Evolutionary conservation across 192 early-diverging fungal species (phyloP).

Genomic region (Gaertneriomyces semiglobifer): DNA sequence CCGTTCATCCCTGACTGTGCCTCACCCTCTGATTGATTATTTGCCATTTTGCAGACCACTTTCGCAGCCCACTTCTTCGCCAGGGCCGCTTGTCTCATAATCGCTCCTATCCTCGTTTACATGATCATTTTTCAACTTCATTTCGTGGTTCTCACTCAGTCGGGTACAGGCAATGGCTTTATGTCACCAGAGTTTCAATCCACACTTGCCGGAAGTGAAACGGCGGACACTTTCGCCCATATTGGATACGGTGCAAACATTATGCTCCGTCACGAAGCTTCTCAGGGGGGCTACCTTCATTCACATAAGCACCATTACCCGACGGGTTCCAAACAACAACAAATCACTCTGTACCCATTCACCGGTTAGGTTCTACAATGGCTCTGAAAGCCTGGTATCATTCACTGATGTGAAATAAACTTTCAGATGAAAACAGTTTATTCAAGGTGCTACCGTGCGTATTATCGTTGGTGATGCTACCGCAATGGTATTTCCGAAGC

Average conservation of each 20-base stretch:
- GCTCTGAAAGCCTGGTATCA: background rate
- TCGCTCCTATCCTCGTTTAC: conserved; percentile 48
- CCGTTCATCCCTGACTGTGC: background rate
- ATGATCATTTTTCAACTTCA: conserved; percentile 43
- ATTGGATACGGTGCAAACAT: conserved; percentile 63
- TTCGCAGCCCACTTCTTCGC: conserved; percentile 47
- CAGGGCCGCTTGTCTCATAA: conserved; percentile 46
- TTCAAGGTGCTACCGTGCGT: conserved; percentile 57
- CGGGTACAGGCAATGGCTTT: conserved; percentile 41
- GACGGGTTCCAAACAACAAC: conserved; percentile 73
- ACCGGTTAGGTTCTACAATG: conserved; percentile 20
- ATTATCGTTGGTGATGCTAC: background rate
- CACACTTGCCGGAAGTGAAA: conserved; percentile 42
- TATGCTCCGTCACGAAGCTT: conserved; percentile 64
- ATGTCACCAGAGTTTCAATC: conserved; percentile 58
- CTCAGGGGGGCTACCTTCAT: conserved; percentile 74
- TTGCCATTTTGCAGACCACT: background rate
- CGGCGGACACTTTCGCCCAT: conserved; percentile 46
- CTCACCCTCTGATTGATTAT: conserved; percentile 8
- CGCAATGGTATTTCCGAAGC: background rate
- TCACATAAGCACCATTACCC: conserved; percentile 66
- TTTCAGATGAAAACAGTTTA: conserved; percentile 70
- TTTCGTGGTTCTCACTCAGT: conserved; percentile 43
- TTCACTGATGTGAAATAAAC: background rate
- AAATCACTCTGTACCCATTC: conserved; percentile 55